Conservation (phyloP, 805 yeast genomes). For the Candida ficus region DNA sequence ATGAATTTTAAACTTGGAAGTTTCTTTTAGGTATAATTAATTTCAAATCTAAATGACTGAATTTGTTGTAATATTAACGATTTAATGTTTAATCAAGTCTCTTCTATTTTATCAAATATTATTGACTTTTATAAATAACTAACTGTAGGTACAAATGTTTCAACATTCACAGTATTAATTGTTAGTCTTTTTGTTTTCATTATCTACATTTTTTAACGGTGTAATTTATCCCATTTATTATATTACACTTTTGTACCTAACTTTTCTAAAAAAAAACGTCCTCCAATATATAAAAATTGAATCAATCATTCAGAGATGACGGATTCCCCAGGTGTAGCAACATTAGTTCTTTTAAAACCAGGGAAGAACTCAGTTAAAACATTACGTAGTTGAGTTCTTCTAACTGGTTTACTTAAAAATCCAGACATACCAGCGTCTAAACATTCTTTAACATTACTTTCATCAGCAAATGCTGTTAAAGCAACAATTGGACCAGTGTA, state of each 20-base stretch:
- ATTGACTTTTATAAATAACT: too few species aligned
- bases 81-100: too few species aligned
- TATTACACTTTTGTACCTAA: too few species aligned
- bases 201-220: too few species aligned
- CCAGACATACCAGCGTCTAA: slow-evolving; percentile 89
- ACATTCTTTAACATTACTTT: slow-evolving; percentile 82
- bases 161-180: too few species aligned
- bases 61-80: neutral
- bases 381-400: slow-evolving; percentile 60
- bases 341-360: slow-evolving; percentile 1
- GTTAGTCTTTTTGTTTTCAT: too few species aligned
- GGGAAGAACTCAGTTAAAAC: slow-evolving; percentile 35
- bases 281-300: neutral
- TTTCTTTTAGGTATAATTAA: slow-evolving; percentile 1
- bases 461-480: slow-evolving; percentile 92
- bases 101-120: too few species aligned
- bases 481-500: slow-evolving; percentile 82
- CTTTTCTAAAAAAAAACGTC: neutral
- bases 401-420: slow-evolving; percentile 82
- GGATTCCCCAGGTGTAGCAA: slow-evolving; percentile 4
- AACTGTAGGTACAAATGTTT: too few species aligned
- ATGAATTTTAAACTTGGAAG: slow-evolving; percentile 3
- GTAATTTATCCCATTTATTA: too few species aligned
- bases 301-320: neutral
- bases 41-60: slow-evolving; percentile 7